These are phyloP conservation scores for Pyrenula aspistea DNA, from an alignment of 495 filamentous ascomycete genomes.

Conservation along the genomic window DNA sequence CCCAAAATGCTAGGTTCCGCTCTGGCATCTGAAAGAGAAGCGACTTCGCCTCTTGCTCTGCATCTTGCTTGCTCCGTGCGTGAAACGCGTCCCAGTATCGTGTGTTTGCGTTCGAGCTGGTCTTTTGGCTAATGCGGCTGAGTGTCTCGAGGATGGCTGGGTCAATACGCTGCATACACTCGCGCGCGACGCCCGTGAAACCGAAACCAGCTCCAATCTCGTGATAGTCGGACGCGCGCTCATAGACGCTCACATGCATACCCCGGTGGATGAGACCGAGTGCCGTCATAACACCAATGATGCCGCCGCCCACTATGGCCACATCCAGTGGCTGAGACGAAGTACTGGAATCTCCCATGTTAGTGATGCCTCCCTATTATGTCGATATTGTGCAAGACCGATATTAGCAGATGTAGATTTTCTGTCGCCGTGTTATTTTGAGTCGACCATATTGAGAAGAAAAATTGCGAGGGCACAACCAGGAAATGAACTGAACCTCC, in stretches of 20 bases:
- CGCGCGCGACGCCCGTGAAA: conserved; percentile 9
- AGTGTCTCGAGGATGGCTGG: conserved; percentile 8
- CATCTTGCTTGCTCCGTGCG: not conserved
- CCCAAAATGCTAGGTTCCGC: conserved; percentile 1
- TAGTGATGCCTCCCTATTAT: no score
- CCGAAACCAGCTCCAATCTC: conserved; percentile 12
- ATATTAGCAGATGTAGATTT: no score
- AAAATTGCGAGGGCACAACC: no score
- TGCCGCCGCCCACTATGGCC: conserved; percentile 14
- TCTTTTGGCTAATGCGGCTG: not conserved
- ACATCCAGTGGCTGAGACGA: conserved; percentile 2
- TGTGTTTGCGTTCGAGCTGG: conserved; percentile 1
- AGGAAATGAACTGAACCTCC: no score
- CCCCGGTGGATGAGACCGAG: conserved; percentile 6
- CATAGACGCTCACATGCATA: conserved; percentile 10
- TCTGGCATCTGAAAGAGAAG: not conserved
- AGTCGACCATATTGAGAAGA: no score
- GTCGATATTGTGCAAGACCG: no score
- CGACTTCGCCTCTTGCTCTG: not conserved
- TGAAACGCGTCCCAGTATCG: conserved; percentile 5
- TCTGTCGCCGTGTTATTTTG: no score
- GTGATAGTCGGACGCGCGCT: conserved; percentile 6
- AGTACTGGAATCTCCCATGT: not conserved
- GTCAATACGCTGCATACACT: conserved; percentile 9
- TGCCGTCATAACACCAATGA: conserved; percentile 11